Conservation (phyloP, 208 protist genomes). For the Sergeia podlipaevii region DNA sequence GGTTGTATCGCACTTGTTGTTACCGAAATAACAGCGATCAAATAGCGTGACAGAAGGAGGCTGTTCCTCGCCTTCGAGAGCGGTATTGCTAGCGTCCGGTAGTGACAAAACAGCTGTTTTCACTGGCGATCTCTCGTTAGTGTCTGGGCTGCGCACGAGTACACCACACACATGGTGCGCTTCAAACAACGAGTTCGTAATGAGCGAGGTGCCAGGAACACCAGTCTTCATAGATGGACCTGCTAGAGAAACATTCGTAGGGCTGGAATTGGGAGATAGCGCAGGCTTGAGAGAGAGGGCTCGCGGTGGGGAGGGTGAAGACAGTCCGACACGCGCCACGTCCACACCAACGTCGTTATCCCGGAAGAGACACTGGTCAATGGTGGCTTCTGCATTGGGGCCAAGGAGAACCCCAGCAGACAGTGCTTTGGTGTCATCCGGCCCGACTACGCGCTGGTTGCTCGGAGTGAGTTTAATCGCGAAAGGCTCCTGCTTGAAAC, state of each 20-base stretch:
- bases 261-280: not conserved
- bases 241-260: no score
- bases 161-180: slow-evolving; percentile 7
- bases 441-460: slow-evolving; percentile 29
- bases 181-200: no score
- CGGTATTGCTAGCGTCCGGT: not conserved
- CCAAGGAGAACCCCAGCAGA: slow-evolving; percentile 49
- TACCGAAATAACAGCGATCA: slow-evolving; percentile 63
- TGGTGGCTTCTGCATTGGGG: slow-evolving; percentile 23
- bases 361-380: slow-evolving; percentile 52
- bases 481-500: slow-evolving; percentile 25
- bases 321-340: slow-evolving; percentile 28
- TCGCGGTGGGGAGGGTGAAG: not conserved
- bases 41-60: slow-evolving; percentile 27
- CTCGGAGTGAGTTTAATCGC: slow-evolving; percentile 27
- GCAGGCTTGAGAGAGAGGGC: slow-evolving; percentile 14
- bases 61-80: not conserved
- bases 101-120: no score
- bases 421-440: slow-evolving; percentile 20
- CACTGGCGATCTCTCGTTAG: no score
- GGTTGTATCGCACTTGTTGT: slow-evolving; percentile 19
- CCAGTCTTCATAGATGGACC: no score
- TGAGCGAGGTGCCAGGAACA: no score
- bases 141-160: not conserved
- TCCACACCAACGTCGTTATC: slow-evolving; percentile 79